Conservation (phyloP, 371 early-diverging fungal genomes). For the Apophysomyces elegans region DNA sequence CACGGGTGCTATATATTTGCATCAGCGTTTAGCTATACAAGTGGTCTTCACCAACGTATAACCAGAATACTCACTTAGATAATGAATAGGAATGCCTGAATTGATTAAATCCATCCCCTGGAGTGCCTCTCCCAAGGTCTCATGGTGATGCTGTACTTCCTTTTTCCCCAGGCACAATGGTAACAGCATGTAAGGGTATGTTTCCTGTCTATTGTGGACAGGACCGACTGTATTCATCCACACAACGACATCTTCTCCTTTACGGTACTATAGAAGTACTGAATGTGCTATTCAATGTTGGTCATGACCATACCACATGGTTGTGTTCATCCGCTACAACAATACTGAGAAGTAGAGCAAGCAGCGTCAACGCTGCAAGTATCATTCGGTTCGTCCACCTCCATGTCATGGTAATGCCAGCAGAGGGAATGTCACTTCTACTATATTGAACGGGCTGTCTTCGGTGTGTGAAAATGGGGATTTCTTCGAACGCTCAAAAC, state of each 20-base stretch:
- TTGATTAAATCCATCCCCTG: conserved; percentile 78
- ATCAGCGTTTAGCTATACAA: not conserved
- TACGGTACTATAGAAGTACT: conserved; percentile 45
- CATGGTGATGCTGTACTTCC: conserved; percentile 70
- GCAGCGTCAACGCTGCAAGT: not conserved
- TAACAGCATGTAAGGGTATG: conserved; percentile 77
- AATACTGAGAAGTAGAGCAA: conserved; percentile 10
- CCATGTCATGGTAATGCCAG: conserved; percentile 6
- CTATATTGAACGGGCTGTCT: too few species aligned
- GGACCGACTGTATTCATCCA: conserved; percentile 84
- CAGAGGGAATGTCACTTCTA: not conserved
- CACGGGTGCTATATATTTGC: conserved; percentile 25
- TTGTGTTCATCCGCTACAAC: conserved; percentile 50
- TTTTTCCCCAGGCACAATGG: conserved; percentile 71
- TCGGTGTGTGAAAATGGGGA: too few species aligned
- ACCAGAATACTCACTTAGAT: conserved; percentile 39
- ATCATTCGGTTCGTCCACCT: conserved; percentile 2
- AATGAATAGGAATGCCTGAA: conserved; percentile 73
- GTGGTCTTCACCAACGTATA: not conserved
- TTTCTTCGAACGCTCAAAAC: too few species aligned
- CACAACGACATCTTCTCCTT: conserved; percentile 61
- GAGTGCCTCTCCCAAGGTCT: conserved; percentile 82
- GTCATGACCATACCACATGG: conserved; percentile 41
- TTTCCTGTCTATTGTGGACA: conserved; percentile 71
- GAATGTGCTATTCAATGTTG: not conserved